Evolutionary conservation across 1,284 basidiomycete species (phyloP).

Genomic region (Papiliotrema flavescens): DNA sequence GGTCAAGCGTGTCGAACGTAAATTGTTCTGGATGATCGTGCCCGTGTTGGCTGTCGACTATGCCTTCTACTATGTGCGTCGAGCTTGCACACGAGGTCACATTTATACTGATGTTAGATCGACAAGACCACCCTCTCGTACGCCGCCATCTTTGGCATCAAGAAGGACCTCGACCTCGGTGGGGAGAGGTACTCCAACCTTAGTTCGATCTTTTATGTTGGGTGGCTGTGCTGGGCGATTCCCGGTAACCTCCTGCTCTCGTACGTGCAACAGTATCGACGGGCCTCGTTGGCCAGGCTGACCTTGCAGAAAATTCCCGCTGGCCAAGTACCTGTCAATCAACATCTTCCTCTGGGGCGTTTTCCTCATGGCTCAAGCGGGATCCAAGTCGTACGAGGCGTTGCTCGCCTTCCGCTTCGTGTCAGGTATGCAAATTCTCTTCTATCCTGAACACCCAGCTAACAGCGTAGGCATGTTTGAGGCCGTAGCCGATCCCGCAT

Average conservation of each 20-base stretch:
- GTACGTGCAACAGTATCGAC: neutral
- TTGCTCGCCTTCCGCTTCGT: conserved; percentile 48
- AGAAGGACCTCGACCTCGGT: conserved; percentile 27
- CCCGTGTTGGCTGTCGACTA: conserved; percentile 47
- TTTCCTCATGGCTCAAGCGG: conserved; percentile 51
- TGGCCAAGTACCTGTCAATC: conserved; percentile 48
- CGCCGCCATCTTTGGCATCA: conserved; percentile 40
- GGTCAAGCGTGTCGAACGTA: conserved; percentile 39
- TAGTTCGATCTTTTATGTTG: conserved; percentile 27
- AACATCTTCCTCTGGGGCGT: conserved; percentile 52
- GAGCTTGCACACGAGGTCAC: neutral
- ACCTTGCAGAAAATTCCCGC: conserved; percentile 38
- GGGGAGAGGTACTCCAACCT: conserved; percentile 30
- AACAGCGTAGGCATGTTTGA: conserved; percentile 39
- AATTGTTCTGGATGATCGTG: conserved; percentile 40
- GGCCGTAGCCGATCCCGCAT: conserved; percentile 42
- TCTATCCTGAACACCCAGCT: no score
- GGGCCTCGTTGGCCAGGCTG: neutral
- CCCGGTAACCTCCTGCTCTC: conserved; percentile 49
- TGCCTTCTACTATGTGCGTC: conserved; percentile 46
- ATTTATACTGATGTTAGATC: neutral
- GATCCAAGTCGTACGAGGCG: conserved; percentile 43
- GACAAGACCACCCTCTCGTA: conserved; percentile 10
- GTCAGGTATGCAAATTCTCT: conserved; percentile 7
- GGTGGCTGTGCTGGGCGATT: conserved; percentile 50